Evolutionary conservation across 192 early-diverging fungal genomes (phyloP).

Genomic region (Backusella westeae): DNA sequence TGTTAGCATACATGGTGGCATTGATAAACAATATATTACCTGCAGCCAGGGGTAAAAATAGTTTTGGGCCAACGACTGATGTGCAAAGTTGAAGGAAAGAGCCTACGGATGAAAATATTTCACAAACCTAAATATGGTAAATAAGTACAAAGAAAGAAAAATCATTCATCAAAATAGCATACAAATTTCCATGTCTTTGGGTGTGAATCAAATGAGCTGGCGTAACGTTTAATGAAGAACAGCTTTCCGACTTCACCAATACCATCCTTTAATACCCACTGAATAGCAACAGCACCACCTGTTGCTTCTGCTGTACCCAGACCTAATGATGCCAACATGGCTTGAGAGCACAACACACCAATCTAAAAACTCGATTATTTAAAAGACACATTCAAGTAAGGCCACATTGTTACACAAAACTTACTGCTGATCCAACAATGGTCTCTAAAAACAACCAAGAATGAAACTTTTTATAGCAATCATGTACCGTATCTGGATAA

Average conservation of each 20-base stretch:
- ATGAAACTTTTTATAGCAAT: slow-evolving; percentile 56
- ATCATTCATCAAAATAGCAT: background rate
- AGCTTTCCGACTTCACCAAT: slow-evolving; percentile 67
- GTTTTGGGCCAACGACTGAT: slow-evolving; percentile 39
- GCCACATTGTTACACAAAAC: background rate
- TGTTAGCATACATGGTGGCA: background rate
- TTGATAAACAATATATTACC: slow-evolving; percentile 2
- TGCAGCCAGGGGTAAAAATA: slow-evolving; percentile 59
- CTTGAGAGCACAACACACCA: slow-evolving; percentile 63
- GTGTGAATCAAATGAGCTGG: slow-evolving; percentile 66
- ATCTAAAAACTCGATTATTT: slow-evolving; percentile 32
- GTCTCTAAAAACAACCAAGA: slow-evolving; percentile 62
- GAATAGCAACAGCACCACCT: slow-evolving; percentile 63
- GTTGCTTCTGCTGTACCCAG: slow-evolving; percentile 49
- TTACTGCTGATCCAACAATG: slow-evolving; percentile 57
- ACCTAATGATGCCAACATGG: slow-evolving; percentile 64
- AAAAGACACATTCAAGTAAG: background rate
- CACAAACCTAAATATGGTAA: slow-evolving; percentile 41
- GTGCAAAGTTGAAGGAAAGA: slow-evolving; percentile 61
- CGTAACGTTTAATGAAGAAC: slow-evolving; percentile 67
- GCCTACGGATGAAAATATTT: slow-evolving; percentile 54
- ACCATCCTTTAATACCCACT: slow-evolving; percentile 71
- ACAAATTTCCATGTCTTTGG: slow-evolving; percentile 74
- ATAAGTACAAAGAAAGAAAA: background rate
- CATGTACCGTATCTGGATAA: slow-evolving; percentile 60